Evolutionary conservation across 228 moss, liverwort and hornwort genomes (phyloP).

Genomic region (Sphagnum fallax): DNA sequence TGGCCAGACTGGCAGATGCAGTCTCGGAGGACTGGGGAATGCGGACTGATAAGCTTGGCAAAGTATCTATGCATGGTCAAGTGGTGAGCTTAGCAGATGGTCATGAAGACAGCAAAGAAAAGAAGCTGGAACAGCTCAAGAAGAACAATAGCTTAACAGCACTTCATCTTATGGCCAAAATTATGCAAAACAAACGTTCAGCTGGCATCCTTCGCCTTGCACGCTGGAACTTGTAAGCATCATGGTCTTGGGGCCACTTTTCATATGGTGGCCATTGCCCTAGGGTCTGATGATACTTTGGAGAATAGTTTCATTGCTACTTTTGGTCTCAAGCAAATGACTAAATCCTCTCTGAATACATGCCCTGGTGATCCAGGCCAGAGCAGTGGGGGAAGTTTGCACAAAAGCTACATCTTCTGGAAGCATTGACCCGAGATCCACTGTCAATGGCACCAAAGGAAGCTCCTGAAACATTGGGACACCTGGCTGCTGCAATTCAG

Average conservation of each 20-base stretch:
- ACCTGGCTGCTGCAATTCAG: conserved; percentile 74
- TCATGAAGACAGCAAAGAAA: conserved; percentile 61
- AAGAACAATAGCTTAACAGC: conserved; percentile 79
- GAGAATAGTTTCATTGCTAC: neutral
- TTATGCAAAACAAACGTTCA: conserved; percentile 85
- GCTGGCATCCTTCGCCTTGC: conserved; percentile 84
- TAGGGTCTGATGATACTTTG: neutral
- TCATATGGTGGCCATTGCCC: neutral
- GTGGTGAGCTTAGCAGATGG: conserved; percentile 42
- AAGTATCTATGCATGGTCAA: conserved; percentile 52
- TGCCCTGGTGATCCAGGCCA: conserved; percentile 36
- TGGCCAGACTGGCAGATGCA: conserved; percentile 74
- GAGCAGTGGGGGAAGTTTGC: conserved; percentile 84
- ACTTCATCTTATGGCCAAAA: conserved; percentile 70
- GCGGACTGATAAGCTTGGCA: conserved; percentile 43
- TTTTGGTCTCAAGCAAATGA: neutral
- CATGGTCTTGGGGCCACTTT: neutral
- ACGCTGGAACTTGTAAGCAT: conserved; percentile 69
- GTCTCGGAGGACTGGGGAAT: conserved; percentile 82
- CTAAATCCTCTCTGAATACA: no score
- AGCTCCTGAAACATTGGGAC: conserved; percentile 71
- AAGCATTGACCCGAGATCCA: conserved; percentile 67
- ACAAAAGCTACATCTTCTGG: conserved; percentile 68
- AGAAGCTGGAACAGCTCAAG: conserved; percentile 64
- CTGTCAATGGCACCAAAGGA: conserved; percentile 82